Percentiles rank a stretch among this genome's conserved stretches.
phyloP scores from a whole-genome alignment of 1,139 yeast genomes.

The Debaryomycetaceae sp. region DNA sequence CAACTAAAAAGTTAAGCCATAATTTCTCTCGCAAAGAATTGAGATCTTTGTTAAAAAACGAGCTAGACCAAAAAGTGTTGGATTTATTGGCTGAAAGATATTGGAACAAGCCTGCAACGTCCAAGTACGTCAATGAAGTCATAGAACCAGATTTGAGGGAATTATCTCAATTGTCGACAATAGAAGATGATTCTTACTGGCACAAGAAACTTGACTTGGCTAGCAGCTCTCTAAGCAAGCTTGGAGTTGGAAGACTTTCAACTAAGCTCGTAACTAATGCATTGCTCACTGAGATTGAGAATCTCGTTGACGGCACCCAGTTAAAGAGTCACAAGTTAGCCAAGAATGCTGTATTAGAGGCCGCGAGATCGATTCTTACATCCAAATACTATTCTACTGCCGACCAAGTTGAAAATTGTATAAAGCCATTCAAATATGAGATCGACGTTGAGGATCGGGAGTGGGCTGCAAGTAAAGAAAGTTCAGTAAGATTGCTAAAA shows the following conservation, averaged over 20 bases:
- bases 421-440: slow-evolving; percentile 95
- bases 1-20: slow-evolving; percentile 82
- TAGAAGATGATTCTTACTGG: slow-evolving; percentile 80
- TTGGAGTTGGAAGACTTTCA: slow-evolving; percentile 89
- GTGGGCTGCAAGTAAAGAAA: slow-evolving; percentile 82
- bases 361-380: slow-evolving; percentile 76
- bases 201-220: slow-evolving; percentile 80
- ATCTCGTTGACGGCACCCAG: slow-evolving; percentile 69
- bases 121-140: slow-evolving; percentile 2
- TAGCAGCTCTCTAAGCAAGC: slow-evolving; percentile 78
- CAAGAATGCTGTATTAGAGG: slow-evolving; percentile 74
- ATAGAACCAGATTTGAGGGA: slow-evolving; percentile 54
- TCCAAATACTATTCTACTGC: slow-evolving; percentile 87
- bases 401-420: slow-evolving; percentile 97
- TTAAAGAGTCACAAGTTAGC: slow-evolving; percentile 84
- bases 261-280: slow-evolving; percentile 82
- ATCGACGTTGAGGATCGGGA: slow-evolving; percentile 95
- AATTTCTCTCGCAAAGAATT: slow-evolving; percentile 82
- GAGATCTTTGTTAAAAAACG: slow-evolving; percentile 72
- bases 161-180: slow-evolving; percentile 42
- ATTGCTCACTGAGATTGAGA: slow-evolving; percentile 70
- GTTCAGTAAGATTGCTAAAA: slow-evolving; percentile 64
- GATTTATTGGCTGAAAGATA: slow-evolving; percentile 86
- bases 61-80: slow-evolving; percentile 82
- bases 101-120: slow-evolving; percentile 69